phyloP scores from a whole-genome alignment of 2,329 filamentous ascomycete species.

The Phyllosticta citriasiana region DNA sequence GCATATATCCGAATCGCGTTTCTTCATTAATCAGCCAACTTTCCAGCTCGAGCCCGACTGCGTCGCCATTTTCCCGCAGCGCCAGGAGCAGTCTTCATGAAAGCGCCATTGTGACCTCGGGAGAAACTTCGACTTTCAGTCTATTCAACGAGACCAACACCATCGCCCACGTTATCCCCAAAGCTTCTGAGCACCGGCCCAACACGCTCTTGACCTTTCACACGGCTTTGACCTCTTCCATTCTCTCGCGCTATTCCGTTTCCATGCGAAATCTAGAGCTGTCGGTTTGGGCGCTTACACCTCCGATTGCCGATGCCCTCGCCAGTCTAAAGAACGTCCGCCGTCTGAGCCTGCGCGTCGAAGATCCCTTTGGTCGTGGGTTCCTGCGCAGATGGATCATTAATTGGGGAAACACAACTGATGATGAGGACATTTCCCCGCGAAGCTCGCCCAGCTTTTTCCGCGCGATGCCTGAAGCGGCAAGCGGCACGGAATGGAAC shows the following conservation, averaged over 20 bases:
- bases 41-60: constrained; percentile 8
- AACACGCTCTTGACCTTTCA: constrained; percentile 18
- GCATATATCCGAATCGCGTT: constrained; percentile 64
- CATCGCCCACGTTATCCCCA: constrained; percentile 8
- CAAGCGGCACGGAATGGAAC: constrained; percentile 7
- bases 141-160: constrained; percentile 4
- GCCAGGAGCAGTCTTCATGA: constrained; percentile 2
- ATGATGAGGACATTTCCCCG: background rate
- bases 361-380: constrained; percentile 14
- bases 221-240: constrained; percentile 17
- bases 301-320: constrained; percentile 18
- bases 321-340: constrained; percentile 15
- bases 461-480: constrained; percentile 13
- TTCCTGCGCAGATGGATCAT: constrained; percentile 12
- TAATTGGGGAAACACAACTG: constrained; percentile 5
- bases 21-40: constrained; percentile 66
- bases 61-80: constrained; percentile 7
- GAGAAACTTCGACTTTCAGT: background rate
- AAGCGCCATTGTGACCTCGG: background rate
- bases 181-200: constrained; percentile 6
- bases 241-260: constrained; percentile 18
- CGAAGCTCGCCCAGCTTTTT: constrained; percentile 12
- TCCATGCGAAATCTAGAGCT: constrained; percentile 21
- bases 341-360: constrained; percentile 18
- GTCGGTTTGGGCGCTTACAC: constrained; percentile 20